These are phyloP conservation scores for Pholiota microspora DNA, from an alignment of 768 basidiomycete genomes.

Conservation along the genomic window DNA sequence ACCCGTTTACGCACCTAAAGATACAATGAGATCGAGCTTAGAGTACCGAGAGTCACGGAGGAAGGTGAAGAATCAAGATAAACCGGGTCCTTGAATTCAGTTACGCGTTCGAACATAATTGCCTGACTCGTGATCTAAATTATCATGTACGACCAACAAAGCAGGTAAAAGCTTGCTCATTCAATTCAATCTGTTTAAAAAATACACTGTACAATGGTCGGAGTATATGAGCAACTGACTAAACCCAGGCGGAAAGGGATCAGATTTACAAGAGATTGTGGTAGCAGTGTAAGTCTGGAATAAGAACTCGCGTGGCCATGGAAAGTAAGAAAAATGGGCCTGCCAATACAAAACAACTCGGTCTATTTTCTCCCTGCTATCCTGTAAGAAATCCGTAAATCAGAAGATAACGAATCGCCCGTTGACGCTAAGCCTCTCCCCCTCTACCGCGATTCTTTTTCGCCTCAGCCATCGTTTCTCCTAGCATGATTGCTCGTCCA, in stretches of 20 bases:
- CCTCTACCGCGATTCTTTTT: conserved; percentile 60
- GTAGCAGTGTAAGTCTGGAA: conserved; percentile 6
- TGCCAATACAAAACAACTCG: conserved; percentile 17
- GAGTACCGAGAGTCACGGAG: no score
- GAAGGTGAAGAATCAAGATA: no score
- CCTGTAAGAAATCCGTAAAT: conserved; percentile 13
- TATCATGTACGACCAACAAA: no score
- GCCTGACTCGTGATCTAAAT: no score
- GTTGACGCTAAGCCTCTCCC: conserved; percentile 48
- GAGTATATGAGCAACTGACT: conserved; percentile 17
- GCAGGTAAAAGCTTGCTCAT: conserved; percentile 13
- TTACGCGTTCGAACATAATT: no score
- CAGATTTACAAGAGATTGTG: not conserved
- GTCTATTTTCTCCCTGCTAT: conserved; percentile 15
- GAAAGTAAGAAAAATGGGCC: conserved; percentile 18
- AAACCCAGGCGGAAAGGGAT: conserved; percentile 12
- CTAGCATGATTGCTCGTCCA: conserved; percentile 57
- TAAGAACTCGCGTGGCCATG: conserved; percentile 17
- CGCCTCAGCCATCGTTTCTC: conserved; percentile 68
- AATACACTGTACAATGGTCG: conserved; percentile 11
- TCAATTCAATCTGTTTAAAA: conserved; percentile 19
- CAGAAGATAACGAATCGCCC: conserved; percentile 8
- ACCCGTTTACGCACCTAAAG: no score
- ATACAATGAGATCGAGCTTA: no score
- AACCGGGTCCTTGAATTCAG: no score